Evolutionary conservation across 345 rosid genomes (phyloP), one percentile per base, ranked within the genome.

Genomic region (Carallia brachiata): DNA sequence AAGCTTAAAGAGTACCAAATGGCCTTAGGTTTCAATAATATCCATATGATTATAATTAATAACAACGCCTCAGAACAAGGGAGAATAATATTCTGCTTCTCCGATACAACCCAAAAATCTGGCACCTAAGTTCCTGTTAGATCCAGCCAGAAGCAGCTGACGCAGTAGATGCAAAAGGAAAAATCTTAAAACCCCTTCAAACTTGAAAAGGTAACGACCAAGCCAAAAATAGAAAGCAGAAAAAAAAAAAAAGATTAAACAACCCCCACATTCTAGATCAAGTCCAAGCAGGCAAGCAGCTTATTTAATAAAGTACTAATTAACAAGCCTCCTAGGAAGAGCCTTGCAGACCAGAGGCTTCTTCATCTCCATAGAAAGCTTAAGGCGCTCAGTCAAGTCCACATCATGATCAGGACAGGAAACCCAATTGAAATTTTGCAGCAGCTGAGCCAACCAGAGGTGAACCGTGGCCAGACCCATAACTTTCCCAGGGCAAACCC

Each of bases 401-500:
- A 89, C 86, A 1, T 37, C 84, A 66, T 61, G 7, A 40, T 71
- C 67, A 3, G 28, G 31, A 28, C 74, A 71, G 10, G 79, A 60
- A 2, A 86, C 74, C 89, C 88, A 89, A 2, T 78, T 63, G 75
- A 84, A 84, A 31, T 61, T 72, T 16, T 84, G 89, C 34, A 89
- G 78, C 48, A 89, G 23, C 58, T 86, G 93, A 59, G 73, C 91
- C 28, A 86, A 69, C 93, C 89, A 89, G 50, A 89, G 77, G 52
- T 83, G 79, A 31, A 85, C 88, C 31, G 88, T 85, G 0, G 86
- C 80, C 30, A 89, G 66, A 10, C 91, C 93, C 93, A 89, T 77
- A 1, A 87, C 71, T 67, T 86, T 89, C 5, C 93, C 93, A 0
- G 93, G 93, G 34, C 93, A 89, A 67, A 86, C 91, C 78, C 91